phyloP scores from a whole-genome alignment of 2,329 filamentous ascomycete genomes.

The Clonostachys sp. region DNA sequence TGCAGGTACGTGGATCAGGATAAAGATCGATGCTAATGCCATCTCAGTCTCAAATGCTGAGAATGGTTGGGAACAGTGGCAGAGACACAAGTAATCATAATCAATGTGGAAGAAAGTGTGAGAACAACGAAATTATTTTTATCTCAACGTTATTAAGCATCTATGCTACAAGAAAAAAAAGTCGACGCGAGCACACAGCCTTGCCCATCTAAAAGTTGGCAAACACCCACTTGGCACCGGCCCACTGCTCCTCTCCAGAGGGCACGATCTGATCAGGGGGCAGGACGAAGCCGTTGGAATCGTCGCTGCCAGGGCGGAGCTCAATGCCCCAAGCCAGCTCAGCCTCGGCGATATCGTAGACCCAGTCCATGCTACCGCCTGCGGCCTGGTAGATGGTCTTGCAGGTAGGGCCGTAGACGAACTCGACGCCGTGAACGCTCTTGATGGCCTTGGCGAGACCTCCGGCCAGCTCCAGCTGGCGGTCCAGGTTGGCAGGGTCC shows the following conservation, averaged over 20 bases:
- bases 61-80: too few relatives aligned
- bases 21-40: too few relatives aligned
- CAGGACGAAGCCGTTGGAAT: constrained; percentile 34
- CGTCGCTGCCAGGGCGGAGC: constrained; percentile 24
- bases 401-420: constrained; percentile 48
- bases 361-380: constrained; percentile 40
- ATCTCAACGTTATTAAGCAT: too few relatives aligned
- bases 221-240: constrained; percentile 56
- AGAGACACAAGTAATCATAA: too few relatives aligned
- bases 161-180: too few relatives aligned
- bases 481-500: constrained; percentile 36
- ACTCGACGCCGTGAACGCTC: constrained; percentile 29
- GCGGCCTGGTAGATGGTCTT: constrained; percentile 55
- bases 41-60: too few relatives aligned
- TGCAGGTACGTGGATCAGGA: too few relatives aligned
- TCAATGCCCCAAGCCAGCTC: constrained; percentile 34
- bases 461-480: constrained; percentile 42
- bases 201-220: neutral
- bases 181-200: too few relatives aligned
- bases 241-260: constrained; percentile 35
- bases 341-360: constrained; percentile 31
- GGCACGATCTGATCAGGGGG: constrained; percentile 35
- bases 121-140: too few relatives aligned
- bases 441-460: constrained; percentile 46
- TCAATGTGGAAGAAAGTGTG: too few relatives aligned